Conservation (phyloP, 2,329 filamentous ascomycete genomes). For the Fusarium sp. region DNA sequence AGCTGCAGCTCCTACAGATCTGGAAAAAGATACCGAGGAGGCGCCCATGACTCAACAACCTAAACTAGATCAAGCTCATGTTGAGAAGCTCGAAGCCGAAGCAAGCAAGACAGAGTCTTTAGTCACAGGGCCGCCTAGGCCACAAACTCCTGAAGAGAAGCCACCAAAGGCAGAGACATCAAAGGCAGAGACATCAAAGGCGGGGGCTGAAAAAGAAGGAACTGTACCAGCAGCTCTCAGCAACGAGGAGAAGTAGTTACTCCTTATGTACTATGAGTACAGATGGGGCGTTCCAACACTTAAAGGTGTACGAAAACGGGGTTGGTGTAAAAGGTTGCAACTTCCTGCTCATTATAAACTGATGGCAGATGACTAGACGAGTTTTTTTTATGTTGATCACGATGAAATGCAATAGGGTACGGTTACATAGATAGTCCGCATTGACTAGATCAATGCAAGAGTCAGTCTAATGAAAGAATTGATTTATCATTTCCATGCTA, state of each 20-base stretch:
- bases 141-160: background rate
- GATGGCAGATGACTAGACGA: constrained; percentile 29
- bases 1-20: background rate
- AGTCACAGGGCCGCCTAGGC: background rate
- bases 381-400: constrained; percentile 29
- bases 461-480: constrained; percentile 1
- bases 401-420: constrained; percentile 14
- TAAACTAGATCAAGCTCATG: background rate
- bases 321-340: background rate
- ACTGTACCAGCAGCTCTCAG: background rate
- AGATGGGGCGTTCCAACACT: background rate
- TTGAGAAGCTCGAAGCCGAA: background rate
- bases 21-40: background rate
- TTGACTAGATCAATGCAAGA: background rate
- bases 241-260: constrained; percentile 7
- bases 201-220: background rate
- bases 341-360: constrained; percentile 1
- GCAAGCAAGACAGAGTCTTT: background rate
- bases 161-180: background rate
- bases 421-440: constrained; percentile 6
- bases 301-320: background rate
- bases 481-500: background rate
- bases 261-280: background rate
- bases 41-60: background rate
- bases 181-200: background rate